Base-by-base conservation (phyloP, 306 rosid species). In the Corylus avellana region DNA sequence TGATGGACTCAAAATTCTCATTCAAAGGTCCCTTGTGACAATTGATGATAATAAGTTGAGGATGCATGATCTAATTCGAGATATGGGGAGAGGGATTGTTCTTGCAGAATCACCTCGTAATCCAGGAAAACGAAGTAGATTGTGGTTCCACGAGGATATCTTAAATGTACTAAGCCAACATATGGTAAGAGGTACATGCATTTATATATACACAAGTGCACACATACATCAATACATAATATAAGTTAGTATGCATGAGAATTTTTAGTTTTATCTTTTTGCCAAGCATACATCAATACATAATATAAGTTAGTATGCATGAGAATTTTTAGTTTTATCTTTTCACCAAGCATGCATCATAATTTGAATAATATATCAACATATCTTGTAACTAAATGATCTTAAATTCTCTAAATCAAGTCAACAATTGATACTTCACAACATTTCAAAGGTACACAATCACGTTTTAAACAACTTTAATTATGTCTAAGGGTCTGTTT, bases 51-150 rank as follows among this genome's bases (percentile, higher is more conserved):
- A 72, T 51, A 73, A 5, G 7, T 63, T 82, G 1, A 17, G 3
- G 22, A 82, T 78, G 82, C 85, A 82, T 72, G 82, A 77, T 74
- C 64, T 82, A 22, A 14, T 82, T 37, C 42, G 81, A 76, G 87
- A 85, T 35, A 88, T 85, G 86, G 91, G 88, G 49, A 56, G 87
- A 66, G 81, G 71, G 29, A 84, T 88, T 5, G 79, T 77, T 53
- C 78, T 77, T 44, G 37, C 44, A 16, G 70, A 64, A 11, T 81
- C 77, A 0, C 4, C 69, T 0, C 32, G 78, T 2, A 29, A 81
- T 2, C 86, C 70, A 22, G 84, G 12, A 29, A 76, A 51, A 47
- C 82, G 51, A 0, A 83, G 76, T 54, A 32, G 87, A 7, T 57
- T 84, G 42, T 84, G 87, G 79, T 70, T 11, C 18, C 58, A 7